phyloP scores from a whole-genome alignment of 768 basidiomycete species.

The Serendipita sp. region DNA sequence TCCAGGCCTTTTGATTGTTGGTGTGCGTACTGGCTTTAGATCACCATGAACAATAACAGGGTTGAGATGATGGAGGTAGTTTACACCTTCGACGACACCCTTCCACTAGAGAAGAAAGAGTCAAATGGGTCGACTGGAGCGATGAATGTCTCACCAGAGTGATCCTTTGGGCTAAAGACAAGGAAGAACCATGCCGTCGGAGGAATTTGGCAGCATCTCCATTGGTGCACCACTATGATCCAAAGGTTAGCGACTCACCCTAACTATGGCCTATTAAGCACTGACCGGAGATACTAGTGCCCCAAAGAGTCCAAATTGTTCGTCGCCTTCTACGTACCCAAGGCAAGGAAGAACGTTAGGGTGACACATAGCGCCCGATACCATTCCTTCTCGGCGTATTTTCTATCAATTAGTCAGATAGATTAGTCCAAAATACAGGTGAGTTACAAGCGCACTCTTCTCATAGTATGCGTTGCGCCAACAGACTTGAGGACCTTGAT shows the following conservation, averaged over 20 bases:
- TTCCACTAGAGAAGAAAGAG: not conserved
- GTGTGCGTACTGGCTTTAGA: too few relatives aligned
- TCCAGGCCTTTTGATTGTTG: too few relatives aligned
- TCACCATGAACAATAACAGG: too few relatives aligned
- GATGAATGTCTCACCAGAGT: not conserved
- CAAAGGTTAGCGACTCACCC: not conserved
- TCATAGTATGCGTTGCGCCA: too few relatives aligned
- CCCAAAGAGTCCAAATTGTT: not conserved
- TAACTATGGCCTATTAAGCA: not conserved
- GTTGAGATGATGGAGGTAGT: too few relatives aligned
- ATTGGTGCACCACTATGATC: not conserved
- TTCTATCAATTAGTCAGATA: not conserved
- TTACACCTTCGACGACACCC: not conserved
- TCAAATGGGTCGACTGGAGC: too few relatives aligned
- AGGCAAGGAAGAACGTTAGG: not conserved
- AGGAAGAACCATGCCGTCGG: not conserved
- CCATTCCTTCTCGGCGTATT: not conserved
- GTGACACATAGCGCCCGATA: not conserved
- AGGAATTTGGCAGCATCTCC: not conserved
- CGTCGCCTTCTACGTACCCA: not conserved
- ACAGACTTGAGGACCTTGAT: too few relatives aligned
- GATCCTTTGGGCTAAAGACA: not conserved
- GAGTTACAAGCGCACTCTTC: too few relatives aligned
- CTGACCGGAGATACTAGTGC: not conserved
- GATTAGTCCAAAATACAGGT: too few relatives aligned